Conservation (phyloP, 352 stramenopile genomes). For the Phytopythium delawarense region DNA sequence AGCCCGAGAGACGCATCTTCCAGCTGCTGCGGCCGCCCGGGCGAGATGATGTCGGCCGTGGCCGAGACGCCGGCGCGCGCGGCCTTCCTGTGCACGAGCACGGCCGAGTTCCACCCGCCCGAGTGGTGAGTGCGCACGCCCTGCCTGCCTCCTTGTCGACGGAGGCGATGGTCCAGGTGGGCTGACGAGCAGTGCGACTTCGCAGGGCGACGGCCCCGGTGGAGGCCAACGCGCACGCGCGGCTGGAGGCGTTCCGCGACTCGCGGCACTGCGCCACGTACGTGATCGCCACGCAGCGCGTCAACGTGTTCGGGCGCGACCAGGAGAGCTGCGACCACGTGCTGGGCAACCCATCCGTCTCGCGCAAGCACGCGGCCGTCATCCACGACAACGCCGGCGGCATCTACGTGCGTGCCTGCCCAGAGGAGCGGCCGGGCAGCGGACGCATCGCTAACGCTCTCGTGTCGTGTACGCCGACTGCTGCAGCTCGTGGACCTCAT, state of each 20-base stretch:
- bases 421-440: not conserved
- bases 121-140: constrained; percentile 41
- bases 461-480: constrained; percentile 1
- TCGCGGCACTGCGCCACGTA: constrained; percentile 79
- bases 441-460: not conserved
- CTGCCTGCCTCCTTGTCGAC: too few species aligned
- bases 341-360: constrained; percentile 83
- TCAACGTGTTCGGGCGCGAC: constrained; percentile 84
- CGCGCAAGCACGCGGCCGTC: constrained; percentile 81
- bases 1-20: not conserved
- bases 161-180: too few species aligned
- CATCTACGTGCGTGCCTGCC: constrained; percentile 61
- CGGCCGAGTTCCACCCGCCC: constrained; percentile 70
- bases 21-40: not conserved
- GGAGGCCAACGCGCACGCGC: constrained; percentile 60
- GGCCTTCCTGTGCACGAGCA: constrained; percentile 75
- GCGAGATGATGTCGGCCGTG: constrained; percentile 11
- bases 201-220: constrained; percentile 61
- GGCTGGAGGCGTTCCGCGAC: constrained; percentile 73
- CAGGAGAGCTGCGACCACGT: constrained; percentile 85
- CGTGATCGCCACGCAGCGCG: constrained; percentile 77
- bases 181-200: not conserved
- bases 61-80: constrained; percentile 53
- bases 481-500: constrained; percentile 84
- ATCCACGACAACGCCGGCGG: constrained; percentile 79